phyloP scores from a whole-genome alignment of 2,329 filamentous ascomycete species.

The Penicillium oxalicum region DNA sequence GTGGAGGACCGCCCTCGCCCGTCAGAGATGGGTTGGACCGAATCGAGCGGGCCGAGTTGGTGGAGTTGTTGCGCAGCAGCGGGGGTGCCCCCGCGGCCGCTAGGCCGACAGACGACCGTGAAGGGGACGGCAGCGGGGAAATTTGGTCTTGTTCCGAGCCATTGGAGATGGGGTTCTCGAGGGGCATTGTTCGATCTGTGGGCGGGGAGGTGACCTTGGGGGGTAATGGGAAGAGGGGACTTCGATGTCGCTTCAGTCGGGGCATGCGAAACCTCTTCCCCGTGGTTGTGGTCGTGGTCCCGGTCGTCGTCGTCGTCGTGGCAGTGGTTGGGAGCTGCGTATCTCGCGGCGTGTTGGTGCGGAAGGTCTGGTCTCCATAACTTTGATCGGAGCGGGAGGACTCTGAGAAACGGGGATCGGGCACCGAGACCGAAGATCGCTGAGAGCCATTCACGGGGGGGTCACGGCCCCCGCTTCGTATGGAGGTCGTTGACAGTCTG shows the following conservation, averaged over 20 bases:
- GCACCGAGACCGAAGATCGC: constrained; percentile 58
- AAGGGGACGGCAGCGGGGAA: constrained; percentile 44
- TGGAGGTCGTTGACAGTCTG: constrained; percentile 45
- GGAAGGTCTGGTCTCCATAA: constrained; percentile 61
- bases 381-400: constrained; percentile 87
- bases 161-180: constrained; percentile 20
- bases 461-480: constrained; percentile 47
- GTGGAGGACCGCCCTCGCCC: constrained; percentile 77
- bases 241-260: constrained; percentile 68
- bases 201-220: constrained; percentile 49
- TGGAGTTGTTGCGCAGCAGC: constrained; percentile 56
- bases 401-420: constrained; percentile 65
- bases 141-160: constrained; percentile 28
- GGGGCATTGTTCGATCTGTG: constrained; percentile 16
- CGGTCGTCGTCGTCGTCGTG: too few relatives aligned
- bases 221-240: constrained; percentile 80
- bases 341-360: constrained; percentile 58
- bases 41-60: constrained; percentile 60
- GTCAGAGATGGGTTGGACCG: constrained; percentile 47
- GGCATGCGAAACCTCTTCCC: constrained; percentile 74
- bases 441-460: constrained; percentile 55
- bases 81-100: constrained; percentile 42
- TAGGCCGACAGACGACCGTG: constrained; percentile 48
- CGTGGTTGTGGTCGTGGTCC: too few relatives aligned
- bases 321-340: constrained; percentile 45